phyloP scores from a whole-genome alignment of 2,329 filamentous ascomycete genomes.

The Fusarium lateritium region DNA sequence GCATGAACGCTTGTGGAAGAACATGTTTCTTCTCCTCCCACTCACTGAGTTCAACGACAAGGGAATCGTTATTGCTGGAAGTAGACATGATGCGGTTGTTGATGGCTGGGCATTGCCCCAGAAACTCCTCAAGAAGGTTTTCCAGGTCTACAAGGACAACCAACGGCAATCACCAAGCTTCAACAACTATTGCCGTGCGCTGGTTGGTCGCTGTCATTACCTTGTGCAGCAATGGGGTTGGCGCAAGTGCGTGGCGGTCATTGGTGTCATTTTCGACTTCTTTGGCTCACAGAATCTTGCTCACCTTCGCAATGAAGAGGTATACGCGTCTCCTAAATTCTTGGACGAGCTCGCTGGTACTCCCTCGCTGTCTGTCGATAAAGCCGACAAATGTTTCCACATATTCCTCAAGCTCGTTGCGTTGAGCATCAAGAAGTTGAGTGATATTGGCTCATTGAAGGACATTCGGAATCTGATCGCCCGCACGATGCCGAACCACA shows the following conservation, averaged over 20 bases:
- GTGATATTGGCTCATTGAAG: slow-evolving; percentile 63
- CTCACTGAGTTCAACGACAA: slow-evolving; percentile 71
- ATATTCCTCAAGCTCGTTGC: slow-evolving; percentile 76
- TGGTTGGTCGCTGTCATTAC: slow-evolving; percentile 73
- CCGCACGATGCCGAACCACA: slow-evolving; percentile 75
- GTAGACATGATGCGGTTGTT: slow-evolving; percentile 47
- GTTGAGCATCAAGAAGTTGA: slow-evolving; percentile 68
- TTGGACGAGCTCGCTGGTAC: slow-evolving; percentile 67
- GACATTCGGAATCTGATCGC: slow-evolving; percentile 74
- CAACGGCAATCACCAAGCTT: slow-evolving; percentile 71
- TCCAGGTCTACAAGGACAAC: slow-evolving; percentile 71
- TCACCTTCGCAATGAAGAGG: slow-evolving; percentile 76
- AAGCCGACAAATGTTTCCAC: slow-evolving; percentile 75
- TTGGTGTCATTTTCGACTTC: slow-evolving; percentile 77
- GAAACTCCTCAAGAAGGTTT: slow-evolving; percentile 69
- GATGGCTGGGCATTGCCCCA: slow-evolving; percentile 76
- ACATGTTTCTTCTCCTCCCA: slow-evolving; percentile 73
- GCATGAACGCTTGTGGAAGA: slow-evolving; percentile 71
- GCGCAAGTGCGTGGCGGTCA: slow-evolving; percentile 69
- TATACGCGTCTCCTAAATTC: slow-evolving; percentile 72
- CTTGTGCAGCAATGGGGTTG: slow-evolving; percentile 77
- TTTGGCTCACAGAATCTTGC: slow-evolving; percentile 74
- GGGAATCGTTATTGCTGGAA: slow-evolving; percentile 62
- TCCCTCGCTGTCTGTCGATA: slow-evolving; percentile 65
- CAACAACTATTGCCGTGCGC: slow-evolving; percentile 74